Base-by-base conservation (phyloP, 2,329 filamentous ascomycete species). In the Trichoderma harzianum region DNA sequence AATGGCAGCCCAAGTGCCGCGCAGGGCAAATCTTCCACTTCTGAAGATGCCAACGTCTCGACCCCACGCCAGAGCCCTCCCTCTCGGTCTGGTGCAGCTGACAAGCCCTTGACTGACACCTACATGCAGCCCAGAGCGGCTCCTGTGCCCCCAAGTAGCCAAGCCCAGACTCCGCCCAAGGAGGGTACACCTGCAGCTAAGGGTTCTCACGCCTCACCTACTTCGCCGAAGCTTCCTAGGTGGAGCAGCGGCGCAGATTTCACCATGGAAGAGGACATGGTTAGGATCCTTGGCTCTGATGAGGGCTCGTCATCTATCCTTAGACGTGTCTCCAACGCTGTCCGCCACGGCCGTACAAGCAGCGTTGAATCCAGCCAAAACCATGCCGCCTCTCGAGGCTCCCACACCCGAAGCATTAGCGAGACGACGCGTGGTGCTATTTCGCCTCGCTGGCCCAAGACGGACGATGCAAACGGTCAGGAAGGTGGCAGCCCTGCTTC, bases 221-320 rank as follows among this genome's bases (percentile, higher is more conserved):
- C 82, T 51, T 93, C 91, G 11, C 90, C 92, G 11, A 90, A 90
- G 76, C 84, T 93, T 74, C 89, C 92, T 75, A 87, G 91, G 77
- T 93, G 89, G 89, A 97, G 92, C 80, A 87, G 89, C 57, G 93
- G 93, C 67, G 93, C 91, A 69, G 94, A 97, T 75, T 96, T 98
- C 78, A 96, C 92, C 72, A 90, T 97, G 91, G 95, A 98, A 75
- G 95, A 98, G 80, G 96, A 98, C 79, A 94, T 98, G 89, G 92
- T 93, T 69, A 91, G 95, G 71, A 95, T 98, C 72, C 86, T 97
- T 72, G 92, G 90, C 53, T 91, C 89, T 24, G 93, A 95, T 73
- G 93, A 94, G 79, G 86, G 87, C 57, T 91, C 90, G 36, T 91
- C 93, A 30, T 95, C 93, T 1, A 92, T 98, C 73, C 85, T 98